Conservation (phyloP, 2,329 filamentous ascomycete species). For the Exserohilum rostratum region DNA sequence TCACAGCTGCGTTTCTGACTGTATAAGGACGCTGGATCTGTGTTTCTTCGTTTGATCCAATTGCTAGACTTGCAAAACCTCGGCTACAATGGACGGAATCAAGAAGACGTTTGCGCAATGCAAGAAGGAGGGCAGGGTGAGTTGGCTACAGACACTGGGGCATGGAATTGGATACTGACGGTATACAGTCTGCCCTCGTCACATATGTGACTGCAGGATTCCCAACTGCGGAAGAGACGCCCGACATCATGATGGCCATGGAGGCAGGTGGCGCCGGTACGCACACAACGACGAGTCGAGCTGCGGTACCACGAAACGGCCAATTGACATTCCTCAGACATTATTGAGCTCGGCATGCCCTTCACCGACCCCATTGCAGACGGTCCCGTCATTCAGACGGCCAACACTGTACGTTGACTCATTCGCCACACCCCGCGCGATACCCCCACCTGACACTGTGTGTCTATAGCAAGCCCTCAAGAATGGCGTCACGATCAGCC, state of each 20-base stretch:
- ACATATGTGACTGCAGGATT: slow-evolving; percentile 97
- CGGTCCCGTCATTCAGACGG: slow-evolving; percentile 93
- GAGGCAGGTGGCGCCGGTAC: slow-evolving; percentile 89
- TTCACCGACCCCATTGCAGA: slow-evolving; percentile 99
- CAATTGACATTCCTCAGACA: slow-evolving; percentile 62
- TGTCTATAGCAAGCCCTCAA: slow-evolving; percentile 68
- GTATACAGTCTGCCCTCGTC: slow-evolving; percentile 75
- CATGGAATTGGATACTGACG: slow-evolving; percentile 14
- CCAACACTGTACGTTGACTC: slow-evolving; percentile 73
- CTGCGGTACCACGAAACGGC: background rate
- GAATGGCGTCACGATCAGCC: slow-evolving; percentile 84
- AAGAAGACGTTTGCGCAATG: slow-evolving; percentile 58
- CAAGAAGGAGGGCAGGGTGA: slow-evolving; percentile 56
- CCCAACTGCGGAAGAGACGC: slow-evolving; percentile 80
- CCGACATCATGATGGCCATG: slow-evolving; percentile 84
- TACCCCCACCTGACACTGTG: slow-evolving; percentile 19
- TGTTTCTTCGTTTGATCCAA: background rate
- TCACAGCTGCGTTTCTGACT: slow-evolving; percentile 15
- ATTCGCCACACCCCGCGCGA: slow-evolving; percentile 23
- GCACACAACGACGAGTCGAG: slow-evolving; percentile 29
- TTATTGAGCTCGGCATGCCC: slow-evolving; percentile 94
- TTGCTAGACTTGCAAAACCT: background rate
- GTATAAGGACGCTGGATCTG: slow-evolving; percentile 12
- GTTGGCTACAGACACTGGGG: background rate
- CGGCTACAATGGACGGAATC: slow-evolving; percentile 53